Percentiles rank a stretch among this genome's conserved stretches.
Evolutionary conservation across 164 flowering plant genomes (phyloP).

Genomic region (Sextonia rubra): DNA sequence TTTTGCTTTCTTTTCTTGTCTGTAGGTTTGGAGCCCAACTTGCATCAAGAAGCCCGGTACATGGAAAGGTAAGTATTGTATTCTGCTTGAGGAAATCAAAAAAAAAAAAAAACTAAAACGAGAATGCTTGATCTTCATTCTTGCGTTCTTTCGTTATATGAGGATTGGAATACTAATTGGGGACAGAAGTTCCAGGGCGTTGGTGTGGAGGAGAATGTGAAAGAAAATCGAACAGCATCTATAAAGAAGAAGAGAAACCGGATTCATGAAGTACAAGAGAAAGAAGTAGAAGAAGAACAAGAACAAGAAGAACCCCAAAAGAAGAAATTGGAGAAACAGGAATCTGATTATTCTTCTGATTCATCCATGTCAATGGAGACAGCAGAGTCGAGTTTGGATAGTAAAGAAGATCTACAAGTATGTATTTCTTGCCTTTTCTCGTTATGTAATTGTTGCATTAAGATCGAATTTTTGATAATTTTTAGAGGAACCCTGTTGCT

Average conservation of each 20-base stretch:
- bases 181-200: neutral
- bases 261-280: neutral
- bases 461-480: neutral
- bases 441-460: neutral
- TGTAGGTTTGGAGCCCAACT: constrained; percentile 5
- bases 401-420: neutral
- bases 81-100: neutral
- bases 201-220: neutral
- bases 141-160: neutral
- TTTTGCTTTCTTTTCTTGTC: neutral
- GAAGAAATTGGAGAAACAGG: constrained; percentile 5
- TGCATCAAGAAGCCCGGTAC: neutral
- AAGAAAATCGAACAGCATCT: constrained; percentile 7
- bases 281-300: constrained; percentile 1
- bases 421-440: neutral
- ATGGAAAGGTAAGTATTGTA: constrained; percentile 4
- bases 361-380: constrained; percentile 7
- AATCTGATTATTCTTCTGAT: neutral
- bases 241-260: constrained; percentile 9
- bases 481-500: neutral
- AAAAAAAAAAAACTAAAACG: no score
- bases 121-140: no score
- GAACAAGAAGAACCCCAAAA: constrained; percentile 1
- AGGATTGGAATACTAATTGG: neutral
- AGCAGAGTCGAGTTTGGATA: neutral